Base-by-base conservation (phyloP, 352 stramenopile genomes). In the Phytophthora parvispora region DNA sequence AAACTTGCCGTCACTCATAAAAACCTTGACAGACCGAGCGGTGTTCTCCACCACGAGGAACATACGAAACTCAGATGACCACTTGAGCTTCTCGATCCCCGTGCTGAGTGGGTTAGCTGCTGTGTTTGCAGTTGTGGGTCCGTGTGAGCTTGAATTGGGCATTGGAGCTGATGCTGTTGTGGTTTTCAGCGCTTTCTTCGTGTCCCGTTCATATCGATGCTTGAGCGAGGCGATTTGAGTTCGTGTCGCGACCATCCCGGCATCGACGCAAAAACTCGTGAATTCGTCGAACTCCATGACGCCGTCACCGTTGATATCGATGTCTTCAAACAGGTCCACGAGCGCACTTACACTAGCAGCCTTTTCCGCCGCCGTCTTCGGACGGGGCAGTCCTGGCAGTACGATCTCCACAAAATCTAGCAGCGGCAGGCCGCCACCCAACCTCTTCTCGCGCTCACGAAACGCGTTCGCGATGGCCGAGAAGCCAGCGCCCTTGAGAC, bases 271-370 rank as follows among this genome's bases (percentile, higher is more conserved):
- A 56, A 92, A 97, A 24, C 83, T 93, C 43, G 90, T 95, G 57
- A 96, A 95, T 68, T 97, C 90, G 25, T 93, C 86, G 55, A 95
- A 95, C 45, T 97, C 90, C 75, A 96, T 91, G 3, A 77, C 77
- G 6, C 89, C 87, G 38, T 97, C 90, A 27, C 90, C 90, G 48
- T 97, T 97, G 67, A 95, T 93, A 64, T 97, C 90, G 50, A 97
- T 97, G 62, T 92, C 83, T 28, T 96, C 84, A 34, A 97, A 97
- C 12, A 94, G 71, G 36, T 95, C 87, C 9, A 94, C 69, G 12
- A 95, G 75, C 22, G 84, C 84, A 56, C 67, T 83, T 8, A 95
- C 69, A 53, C 77, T 88, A 0, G 76, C 75, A 38, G 62, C 56
- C 47, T 90, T 91, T 31, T 91, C 86, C 10, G 81, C 74, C 1